A percentile compares a stretch with the other conserved stretches of the same genome.
These are phyloP conservation scores for Cladobotryum mycophilum DNA, from an alignment of 2,329 filamentous ascomycete species.

Conservation along the genomic window DNA sequence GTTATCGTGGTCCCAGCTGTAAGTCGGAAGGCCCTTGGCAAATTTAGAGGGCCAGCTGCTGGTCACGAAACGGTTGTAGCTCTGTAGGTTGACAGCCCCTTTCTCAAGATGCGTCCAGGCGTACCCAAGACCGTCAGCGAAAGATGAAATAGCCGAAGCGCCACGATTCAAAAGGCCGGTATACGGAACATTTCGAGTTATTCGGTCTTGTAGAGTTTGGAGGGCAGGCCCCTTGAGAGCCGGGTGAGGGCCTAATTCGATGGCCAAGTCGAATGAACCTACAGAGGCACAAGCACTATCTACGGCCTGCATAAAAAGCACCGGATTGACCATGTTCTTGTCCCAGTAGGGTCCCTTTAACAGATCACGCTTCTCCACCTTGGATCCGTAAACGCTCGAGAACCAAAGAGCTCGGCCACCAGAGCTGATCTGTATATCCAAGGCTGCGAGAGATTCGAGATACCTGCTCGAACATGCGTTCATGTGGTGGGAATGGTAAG, in stretches of 20 bases:
- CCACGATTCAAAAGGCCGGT: not conserved
- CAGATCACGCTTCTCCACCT: not conserved
- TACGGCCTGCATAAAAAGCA: not conserved
- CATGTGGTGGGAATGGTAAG: slow-evolving; percentile 28
- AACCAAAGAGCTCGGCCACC: not conserved
- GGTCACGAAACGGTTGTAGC: not conserved
- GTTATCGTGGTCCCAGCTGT: not conserved
- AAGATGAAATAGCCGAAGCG: not conserved
- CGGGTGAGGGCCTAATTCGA: not conserved
- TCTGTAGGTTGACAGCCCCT: not conserved
- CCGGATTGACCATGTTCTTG: not conserved
- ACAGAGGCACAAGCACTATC: not conserved
- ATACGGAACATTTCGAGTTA: not conserved
- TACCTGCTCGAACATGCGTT: not conserved
- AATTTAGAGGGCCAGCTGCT: not conserved
- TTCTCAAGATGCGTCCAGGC: not conserved
- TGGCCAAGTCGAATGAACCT: not conserved
- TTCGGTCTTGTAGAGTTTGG: not conserved
- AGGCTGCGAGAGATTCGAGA: not conserved
- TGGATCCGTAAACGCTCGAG: not conserved
- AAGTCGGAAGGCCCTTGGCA: not conserved
- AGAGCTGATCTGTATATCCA: not conserved
- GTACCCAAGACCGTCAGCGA: not conserved
- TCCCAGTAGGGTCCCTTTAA: not conserved
- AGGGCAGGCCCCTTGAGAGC: not conserved